Percentiles rank a stretch among this genome's conserved stretches.
These are phyloP conservation scores for Fusarium mundagurra DNA, from an alignment of 2,329 filamentous ascomycete species.

Conservation along the genomic window DNA sequence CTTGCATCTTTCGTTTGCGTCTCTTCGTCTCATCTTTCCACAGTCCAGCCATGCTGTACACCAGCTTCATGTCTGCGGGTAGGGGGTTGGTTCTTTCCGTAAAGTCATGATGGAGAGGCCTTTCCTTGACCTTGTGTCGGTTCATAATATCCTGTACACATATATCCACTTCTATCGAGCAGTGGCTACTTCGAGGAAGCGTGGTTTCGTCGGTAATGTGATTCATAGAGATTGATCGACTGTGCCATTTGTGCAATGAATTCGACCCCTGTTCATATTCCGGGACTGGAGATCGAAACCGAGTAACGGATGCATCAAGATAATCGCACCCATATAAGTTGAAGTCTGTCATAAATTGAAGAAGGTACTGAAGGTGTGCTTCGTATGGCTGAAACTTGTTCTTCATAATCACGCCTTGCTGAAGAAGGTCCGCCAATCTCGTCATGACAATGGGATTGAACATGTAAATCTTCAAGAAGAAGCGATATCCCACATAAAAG, in stretches of 20 bases:
- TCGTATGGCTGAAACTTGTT: constrained; percentile 90
- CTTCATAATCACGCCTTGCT: constrained; percentile 88
- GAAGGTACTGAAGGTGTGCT: constrained; percentile 88
- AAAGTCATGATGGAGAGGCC: constrained; percentile 89
- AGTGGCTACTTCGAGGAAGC: constrained; percentile 85
- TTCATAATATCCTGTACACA: constrained; percentile 91
- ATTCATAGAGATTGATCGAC: constrained; percentile 69
- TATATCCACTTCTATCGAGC: constrained; percentile 88
- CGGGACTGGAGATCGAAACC: constrained; percentile 81
- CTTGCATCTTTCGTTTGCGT: constrained; percentile 76
- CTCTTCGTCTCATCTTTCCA: constrained; percentile 91
- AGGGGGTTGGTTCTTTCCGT: constrained; percentile 74
- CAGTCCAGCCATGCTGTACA: constrained; percentile 91
- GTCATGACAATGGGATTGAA: constrained; percentile 88
- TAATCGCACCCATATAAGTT: constrained; percentile 95
- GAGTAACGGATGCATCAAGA: constrained; percentile 75
- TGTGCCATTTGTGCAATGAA: constrained; percentile 80
- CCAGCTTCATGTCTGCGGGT: constrained; percentile 77
- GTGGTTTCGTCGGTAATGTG: constrained; percentile 63
- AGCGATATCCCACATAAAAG: constrained; percentile 89
- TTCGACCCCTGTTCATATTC: constrained; percentile 69
- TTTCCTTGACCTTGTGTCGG: constrained; percentile 75
- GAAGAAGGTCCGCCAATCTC: constrained; percentile 85
- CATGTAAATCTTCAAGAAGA: constrained; percentile 95
- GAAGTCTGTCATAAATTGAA: constrained; percentile 99